phyloP scores from a whole-genome alignment of 2,329 filamentous ascomycete species.

The Thielaviopsis euricoi region DNA sequence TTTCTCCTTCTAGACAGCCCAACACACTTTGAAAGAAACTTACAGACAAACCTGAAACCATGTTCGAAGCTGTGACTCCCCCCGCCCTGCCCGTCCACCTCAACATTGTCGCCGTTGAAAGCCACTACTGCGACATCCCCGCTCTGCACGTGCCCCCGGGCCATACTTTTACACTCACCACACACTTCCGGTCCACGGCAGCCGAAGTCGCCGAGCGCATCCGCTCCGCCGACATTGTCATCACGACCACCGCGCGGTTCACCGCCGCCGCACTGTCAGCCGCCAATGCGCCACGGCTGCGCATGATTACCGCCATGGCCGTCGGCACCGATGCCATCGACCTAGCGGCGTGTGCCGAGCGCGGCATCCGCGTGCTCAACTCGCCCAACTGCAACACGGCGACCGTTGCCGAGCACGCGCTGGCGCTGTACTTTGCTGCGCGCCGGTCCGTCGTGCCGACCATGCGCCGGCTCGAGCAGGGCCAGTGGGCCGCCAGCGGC shows the following conservation, averaged over 20 bases:
- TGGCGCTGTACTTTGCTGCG: conserved; percentile 51
- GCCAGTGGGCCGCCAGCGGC: not conserved
- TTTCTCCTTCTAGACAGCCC: too few species aligned
- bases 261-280: conserved; percentile 8
- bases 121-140: conserved; percentile 7
- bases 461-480: not conserved
- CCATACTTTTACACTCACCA: conserved; percentile 6
- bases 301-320: conserved; percentile 12
- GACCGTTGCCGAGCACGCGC: conserved; percentile 63
- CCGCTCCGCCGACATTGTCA: conserved; percentile 16
- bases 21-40: too few species aligned
- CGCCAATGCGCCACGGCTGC: conserved; percentile 14
- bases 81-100: conserved; percentile 3
- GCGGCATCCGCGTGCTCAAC: conserved; percentile 68
- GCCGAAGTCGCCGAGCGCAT: conserved; percentile 10
- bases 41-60: too few species aligned
- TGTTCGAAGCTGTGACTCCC: not conserved
- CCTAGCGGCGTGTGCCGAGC: conserved; percentile 51
- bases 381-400: conserved; percentile 65
- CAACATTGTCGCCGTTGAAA: conserved; percentile 10
- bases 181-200: conserved; percentile 2
- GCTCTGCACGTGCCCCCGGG: conserved; percentile 8
- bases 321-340: conserved; percentile 76
- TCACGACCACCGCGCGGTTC: conserved; percentile 15
- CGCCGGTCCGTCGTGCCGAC: conserved; percentile 10